Conservation (phyloP, 306 rosid genomes). For the Casuarina equisetifolia region DNA sequence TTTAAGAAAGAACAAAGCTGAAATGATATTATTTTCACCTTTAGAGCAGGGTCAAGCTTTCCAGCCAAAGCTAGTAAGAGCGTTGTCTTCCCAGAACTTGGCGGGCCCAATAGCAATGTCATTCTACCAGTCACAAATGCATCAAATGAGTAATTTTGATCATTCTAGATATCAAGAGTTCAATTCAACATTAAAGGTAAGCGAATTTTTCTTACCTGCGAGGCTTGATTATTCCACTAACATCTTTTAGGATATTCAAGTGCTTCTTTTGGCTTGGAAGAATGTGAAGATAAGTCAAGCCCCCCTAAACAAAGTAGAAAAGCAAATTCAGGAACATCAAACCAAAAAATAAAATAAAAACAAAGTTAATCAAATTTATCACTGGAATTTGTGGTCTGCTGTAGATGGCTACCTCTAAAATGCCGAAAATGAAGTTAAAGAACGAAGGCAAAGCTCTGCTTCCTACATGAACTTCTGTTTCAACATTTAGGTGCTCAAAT, state of each 20-base stretch:
- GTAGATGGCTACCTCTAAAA: constrained; percentile 13
- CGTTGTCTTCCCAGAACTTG: constrained; percentile 83
- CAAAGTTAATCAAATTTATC: background rate
- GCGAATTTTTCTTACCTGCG: constrained; percentile 42
- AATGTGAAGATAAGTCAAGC: constrained; percentile 36
- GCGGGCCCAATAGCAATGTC: constrained; percentile 88
- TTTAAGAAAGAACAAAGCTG: background rate
- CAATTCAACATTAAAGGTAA: background rate
- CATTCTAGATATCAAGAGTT: background rate
- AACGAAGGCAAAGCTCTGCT: constrained; percentile 56
- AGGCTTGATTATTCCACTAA: constrained; percentile 80
- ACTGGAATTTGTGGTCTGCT: too few relatives aligned
- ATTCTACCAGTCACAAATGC: constrained; percentile 33
- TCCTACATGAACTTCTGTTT: constrained; percentile 67
- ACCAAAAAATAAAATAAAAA: background rate
- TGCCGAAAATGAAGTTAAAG: constrained; percentile 19
- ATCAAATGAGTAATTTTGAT: background rate
- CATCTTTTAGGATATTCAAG: constrained; percentile 56
- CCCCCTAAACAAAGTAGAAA: constrained; percentile 25
- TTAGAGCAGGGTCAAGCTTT: constrained; percentile 54
- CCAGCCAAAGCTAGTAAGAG: constrained; percentile 68
- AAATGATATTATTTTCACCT: constrained; percentile 36
- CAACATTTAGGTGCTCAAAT: constrained; percentile 59
- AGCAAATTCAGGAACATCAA: background rate
- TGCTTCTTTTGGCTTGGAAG: constrained; percentile 40